phyloP scores from a whole-genome alignment of 495 filamentous ascomycete genomes.

The Penicillium nucicola region DNA sequence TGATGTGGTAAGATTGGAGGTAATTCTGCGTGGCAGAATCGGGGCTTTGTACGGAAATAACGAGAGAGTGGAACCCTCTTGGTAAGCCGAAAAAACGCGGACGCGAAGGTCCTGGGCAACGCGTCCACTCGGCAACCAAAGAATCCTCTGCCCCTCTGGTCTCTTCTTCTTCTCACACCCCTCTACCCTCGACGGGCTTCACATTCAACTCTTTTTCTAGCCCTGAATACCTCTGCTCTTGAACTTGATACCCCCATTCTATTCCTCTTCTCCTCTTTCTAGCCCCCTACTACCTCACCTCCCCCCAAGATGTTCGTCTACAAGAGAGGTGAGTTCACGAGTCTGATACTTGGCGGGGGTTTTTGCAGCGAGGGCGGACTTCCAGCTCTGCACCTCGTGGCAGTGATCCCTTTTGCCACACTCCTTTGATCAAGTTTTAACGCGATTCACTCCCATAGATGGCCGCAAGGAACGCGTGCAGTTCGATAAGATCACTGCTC shows the following conservation, averaged over 20 bases:
- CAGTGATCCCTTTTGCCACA: slow-evolving; percentile 23
- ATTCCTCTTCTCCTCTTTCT: slow-evolving; percentile 4
- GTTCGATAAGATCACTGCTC: slow-evolving; percentile 99
- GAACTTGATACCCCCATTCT: slow-evolving; percentile 14
- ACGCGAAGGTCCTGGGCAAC: slow-evolving; percentile 6
- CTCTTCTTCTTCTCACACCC: slow-evolving; percentile 16
- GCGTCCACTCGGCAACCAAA: slow-evolving; percentile 9
- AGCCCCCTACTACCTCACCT: slow-evolving; percentile 3
- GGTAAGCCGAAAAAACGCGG: slow-evolving; percentile 13
- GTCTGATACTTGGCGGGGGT: not conserved
- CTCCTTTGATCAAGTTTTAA: slow-evolving; percentile 15
- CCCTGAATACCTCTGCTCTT: not conserved
- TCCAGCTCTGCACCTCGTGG: not conserved
- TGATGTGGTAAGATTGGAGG: not conserved
- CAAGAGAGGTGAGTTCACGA: slow-evolving; percentile 58
- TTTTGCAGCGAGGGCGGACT: slow-evolving; percentile 6
- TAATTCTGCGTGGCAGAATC: slow-evolving; percentile 2
- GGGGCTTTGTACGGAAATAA: not conserved
- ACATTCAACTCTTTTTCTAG: slow-evolving; percentile 1
- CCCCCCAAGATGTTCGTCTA: slow-evolving; percentile 60
- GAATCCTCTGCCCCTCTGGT: slow-evolving; percentile 22
- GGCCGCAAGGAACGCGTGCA: slow-evolving; percentile 99
- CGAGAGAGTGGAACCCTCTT: slow-evolving; percentile 3
- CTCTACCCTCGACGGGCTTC: slow-evolving; percentile 14
- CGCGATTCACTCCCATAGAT: slow-evolving; percentile 53